A percentile compares a stretch with the other conserved stretches of the same genome.
These are phyloP conservation scores for Boletus rufocinnamomeus DNA, from an alignment of 768 basidiomycete genomes.

Conservation along the genomic window DNA sequence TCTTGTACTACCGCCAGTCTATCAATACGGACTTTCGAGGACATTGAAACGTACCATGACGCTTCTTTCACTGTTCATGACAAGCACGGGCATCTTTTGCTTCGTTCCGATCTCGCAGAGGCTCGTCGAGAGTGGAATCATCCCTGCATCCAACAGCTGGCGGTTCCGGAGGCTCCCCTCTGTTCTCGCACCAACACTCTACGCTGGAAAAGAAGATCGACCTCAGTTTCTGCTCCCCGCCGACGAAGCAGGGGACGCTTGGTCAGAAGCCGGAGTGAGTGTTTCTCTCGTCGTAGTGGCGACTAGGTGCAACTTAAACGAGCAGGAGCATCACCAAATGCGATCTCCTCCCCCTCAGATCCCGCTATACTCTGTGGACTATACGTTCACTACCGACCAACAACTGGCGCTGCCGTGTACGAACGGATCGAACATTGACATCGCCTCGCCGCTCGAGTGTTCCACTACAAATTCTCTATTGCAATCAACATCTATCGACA, in stretches of 20 bases:
- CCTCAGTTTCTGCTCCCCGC: neutral
- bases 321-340: conserved; percentile 3
- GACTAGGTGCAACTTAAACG: neutral
- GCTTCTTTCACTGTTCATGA: conserved; percentile 26
- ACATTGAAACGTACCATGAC: conserved; percentile 15
- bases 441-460: neutral
- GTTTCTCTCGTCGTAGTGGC: neutral
- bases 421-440: neutral
- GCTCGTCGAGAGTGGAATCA: conserved; percentile 27
- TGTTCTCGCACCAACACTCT: neutral
- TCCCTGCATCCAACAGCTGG: conserved; percentile 11
- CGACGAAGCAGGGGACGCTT: neutral
- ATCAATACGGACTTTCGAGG: neutral
- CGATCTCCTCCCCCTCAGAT: neutral
- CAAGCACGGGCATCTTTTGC: conserved; percentile 28
- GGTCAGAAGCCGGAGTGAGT: conserved; percentile 11
- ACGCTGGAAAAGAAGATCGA: neutral
- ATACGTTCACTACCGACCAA: neutral
- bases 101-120: conserved; percentile 30
- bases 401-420: neutral
- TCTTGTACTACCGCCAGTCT: neutral
- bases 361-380: neutral
- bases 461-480: neutral
- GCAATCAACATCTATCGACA: neutral
- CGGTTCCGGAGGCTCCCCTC: neutral